Evolutionary conservation across 2,329 filamentous ascomycete genomes (phyloP).

Genomic region (Verticillium albo-atrum): DNA sequence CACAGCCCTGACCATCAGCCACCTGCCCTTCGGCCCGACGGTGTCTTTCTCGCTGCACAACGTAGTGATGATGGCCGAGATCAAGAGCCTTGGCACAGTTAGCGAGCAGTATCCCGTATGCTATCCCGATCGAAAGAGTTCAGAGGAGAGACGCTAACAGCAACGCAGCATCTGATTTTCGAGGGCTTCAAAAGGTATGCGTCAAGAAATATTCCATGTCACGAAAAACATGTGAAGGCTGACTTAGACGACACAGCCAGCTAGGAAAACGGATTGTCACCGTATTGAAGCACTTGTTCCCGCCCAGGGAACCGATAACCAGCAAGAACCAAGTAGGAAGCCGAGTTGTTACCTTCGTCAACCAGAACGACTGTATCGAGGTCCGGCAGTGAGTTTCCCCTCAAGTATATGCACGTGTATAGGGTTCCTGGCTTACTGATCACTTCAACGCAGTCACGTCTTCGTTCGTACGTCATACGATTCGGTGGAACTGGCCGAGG

Average conservation of each 20-base stretch:
- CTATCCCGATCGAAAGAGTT: not conserved
- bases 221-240: not conserved
- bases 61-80: constrained; percentile 87
- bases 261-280: constrained; percentile 81
- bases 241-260: constrained; percentile 42
- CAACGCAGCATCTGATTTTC: constrained; percentile 70
- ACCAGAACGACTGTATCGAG: constrained; percentile 77
- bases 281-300: constrained; percentile 90
- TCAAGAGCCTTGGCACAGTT: constrained; percentile 87
- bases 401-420: too few relatives aligned
- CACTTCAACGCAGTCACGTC: constrained; percentile 42
- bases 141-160: not conserved
- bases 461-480: constrained; percentile 92
- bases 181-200: constrained; percentile 66
- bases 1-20: constrained; percentile 73
- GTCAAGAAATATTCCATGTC: not conserved
- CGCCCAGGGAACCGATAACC: constrained; percentile 74
- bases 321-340: constrained; percentile 74
- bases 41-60: constrained; percentile 88
- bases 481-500: constrained; percentile 75
- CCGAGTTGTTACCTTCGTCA: constrained; percentile 75
- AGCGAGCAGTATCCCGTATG: constrained; percentile 74
- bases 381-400: constrained; percentile 50
- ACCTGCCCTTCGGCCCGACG: constrained; percentile 76
- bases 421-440: not conserved